Percentiles rank a stretch among this genome's conserved stretches.
These are phyloP conservation scores for Keqinozyma sinolaborantium DNA, from an alignment of 1,139 yeast species.

Conservation along the genomic window DNA sequence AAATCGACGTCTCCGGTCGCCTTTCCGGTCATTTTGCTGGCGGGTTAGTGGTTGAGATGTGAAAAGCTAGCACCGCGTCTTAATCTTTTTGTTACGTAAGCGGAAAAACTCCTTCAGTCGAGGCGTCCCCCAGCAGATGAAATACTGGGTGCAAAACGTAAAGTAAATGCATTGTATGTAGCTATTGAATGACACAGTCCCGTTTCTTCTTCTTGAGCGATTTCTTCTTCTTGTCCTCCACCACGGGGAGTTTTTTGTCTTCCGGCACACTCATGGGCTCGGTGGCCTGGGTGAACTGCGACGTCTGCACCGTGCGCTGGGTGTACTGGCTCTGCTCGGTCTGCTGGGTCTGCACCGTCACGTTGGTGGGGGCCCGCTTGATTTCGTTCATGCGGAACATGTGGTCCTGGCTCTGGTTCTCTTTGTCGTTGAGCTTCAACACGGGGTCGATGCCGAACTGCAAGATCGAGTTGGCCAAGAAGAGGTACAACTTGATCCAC, in stretches of 20 bases:
- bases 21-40: too few species aligned
- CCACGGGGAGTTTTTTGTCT: constrained; percentile 7
- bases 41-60: too few species aligned
- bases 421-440: constrained; percentile 18
- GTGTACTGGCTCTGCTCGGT: not conserved
- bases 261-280: constrained; percentile 10
- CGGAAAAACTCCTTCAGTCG: too few species aligned
- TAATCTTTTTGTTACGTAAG: too few species aligned
- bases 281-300: constrained; percentile 2
- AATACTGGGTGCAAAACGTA: too few species aligned
- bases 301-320: not conserved
- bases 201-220: constrained; percentile 25
- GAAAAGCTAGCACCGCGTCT: too few species aligned
- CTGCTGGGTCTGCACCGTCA: not conserved
- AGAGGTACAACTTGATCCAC: constrained; percentile 67
- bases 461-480: constrained; percentile 61
- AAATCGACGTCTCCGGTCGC: constrained; percentile 9
- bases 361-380: constrained; percentile 2
- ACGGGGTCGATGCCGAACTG: constrained; percentile 66
- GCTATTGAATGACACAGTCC: constrained; percentile 25
- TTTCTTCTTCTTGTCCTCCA: constrained; percentile 12
- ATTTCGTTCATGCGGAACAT: constrained; percentile 9
- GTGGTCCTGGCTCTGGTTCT: constrained; percentile 3
- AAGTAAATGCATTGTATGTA: too few species aligned
- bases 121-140: too few species aligned